A percentile compares a stretch with the other conserved stretches of the same genome.
Conservation (phyloP, 371 early-diverging fungal species). For the Lichtheimia hyalospora region DNA sequence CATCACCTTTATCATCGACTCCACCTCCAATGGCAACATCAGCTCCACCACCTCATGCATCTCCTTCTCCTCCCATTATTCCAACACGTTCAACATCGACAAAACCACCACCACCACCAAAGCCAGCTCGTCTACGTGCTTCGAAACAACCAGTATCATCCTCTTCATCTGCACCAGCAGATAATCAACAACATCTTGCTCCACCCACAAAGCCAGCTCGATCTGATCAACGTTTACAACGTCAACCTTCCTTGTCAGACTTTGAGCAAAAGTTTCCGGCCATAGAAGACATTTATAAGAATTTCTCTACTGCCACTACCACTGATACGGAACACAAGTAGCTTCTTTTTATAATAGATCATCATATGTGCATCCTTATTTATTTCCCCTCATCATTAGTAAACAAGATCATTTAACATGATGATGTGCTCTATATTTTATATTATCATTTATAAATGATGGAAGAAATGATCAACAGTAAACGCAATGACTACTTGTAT, state of each 20-base stretch:
- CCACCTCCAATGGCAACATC: too few species aligned
- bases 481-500: too few species aligned
- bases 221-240: neutral
- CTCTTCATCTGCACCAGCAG: neutral
- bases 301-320: constrained; percentile 9
- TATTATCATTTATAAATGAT: too few species aligned
- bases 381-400: too few species aligned
- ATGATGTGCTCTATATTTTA: too few species aligned
- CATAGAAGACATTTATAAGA: constrained; percentile 31
- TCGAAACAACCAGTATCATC: constrained; percentile 13
- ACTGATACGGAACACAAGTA: neutral
- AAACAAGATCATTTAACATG: too few species aligned
- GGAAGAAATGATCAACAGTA: too few species aligned
- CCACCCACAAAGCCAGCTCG: constrained; percentile 1
- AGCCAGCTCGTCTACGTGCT: constrained; percentile 42
- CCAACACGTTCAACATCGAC: constrained; percentile 5
- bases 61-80: neutral
- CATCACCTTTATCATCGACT: neutral
- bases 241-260: constrained; percentile 26
- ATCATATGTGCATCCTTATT: too few species aligned
- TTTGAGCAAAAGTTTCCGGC: constrained; percentile 45
- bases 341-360: too few species aligned
- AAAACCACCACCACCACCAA: constrained; percentile 43
- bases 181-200: neutral
- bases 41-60: neutral